Conservation (phyloP, 805 yeast species). For the Myxozyma monticola region DNA sequence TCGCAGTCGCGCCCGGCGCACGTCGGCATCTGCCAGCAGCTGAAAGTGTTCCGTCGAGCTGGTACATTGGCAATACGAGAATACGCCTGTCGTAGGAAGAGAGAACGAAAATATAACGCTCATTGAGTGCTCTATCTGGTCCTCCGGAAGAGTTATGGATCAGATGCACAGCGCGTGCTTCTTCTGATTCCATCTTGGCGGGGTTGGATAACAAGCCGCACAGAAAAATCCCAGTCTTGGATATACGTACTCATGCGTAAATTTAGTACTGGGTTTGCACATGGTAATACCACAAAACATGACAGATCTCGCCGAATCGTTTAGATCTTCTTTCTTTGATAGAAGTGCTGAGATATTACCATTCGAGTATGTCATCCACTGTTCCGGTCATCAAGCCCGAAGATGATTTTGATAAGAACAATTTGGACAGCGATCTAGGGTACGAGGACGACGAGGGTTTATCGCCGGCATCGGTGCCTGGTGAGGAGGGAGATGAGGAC, state of each 20-base stretch:
- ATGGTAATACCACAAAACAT: no score
- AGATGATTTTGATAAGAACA: neutral
- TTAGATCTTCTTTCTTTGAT: no score
- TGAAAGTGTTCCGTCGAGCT: slow-evolving; percentile 30
- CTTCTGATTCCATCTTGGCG: no score
- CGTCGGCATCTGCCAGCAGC: slow-evolving; percentile 34
- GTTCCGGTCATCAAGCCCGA: slow-evolving; percentile 8
- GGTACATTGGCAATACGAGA: slow-evolving; percentile 31
- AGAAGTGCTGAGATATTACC: no score
- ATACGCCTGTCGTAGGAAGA: slow-evolving; percentile 37
- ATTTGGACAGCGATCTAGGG: slow-evolving; percentile 9
- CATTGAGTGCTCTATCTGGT: no score
- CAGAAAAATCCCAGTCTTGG: no score
- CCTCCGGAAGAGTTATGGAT: no score
- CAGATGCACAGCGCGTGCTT: no score
- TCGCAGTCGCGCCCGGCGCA: slow-evolving; percentile 35
- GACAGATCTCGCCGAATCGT: no score
- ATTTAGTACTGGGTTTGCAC: no score
- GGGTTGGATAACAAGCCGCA: no score
- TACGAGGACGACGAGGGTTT: slow-evolving; percentile 43
- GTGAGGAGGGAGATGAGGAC: slow-evolving; percentile 18
- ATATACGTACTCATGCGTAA: no score
- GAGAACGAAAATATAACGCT: slow-evolving; percentile 32
- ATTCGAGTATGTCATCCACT: slow-evolving; percentile 13
- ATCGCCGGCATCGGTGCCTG: slow-evolving; percentile 39